phyloP scores from a whole-genome alignment of 306 rosid species.

The Cucurbita pepo region DNA sequence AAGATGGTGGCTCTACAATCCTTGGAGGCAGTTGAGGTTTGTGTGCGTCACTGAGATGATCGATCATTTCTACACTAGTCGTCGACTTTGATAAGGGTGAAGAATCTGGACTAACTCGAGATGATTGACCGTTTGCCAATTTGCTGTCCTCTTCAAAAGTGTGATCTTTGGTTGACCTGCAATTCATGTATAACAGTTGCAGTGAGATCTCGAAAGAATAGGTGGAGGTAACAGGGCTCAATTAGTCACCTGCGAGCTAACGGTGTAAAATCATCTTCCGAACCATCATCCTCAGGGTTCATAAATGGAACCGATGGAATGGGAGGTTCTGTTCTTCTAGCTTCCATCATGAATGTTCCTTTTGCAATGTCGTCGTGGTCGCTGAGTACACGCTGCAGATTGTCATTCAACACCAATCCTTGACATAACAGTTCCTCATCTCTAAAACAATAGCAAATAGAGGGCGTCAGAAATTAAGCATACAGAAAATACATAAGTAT shows the following conservation, averaged over 20 bases:
- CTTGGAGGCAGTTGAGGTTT: slow-evolving; percentile 30
- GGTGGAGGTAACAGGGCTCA: neutral
- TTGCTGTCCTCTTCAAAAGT: slow-evolving; percentile 22
- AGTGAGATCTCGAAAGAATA: neutral
- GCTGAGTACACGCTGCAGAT: slow-evolving; percentile 63
- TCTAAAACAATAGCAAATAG: slow-evolving; percentile 28
- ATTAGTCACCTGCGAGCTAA: slow-evolving; percentile 55
- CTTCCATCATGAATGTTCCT: slow-evolving; percentile 29
- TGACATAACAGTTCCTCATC: slow-evolving; percentile 59
- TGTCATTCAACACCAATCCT: slow-evolving; percentile 72
- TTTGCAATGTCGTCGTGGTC: slow-evolving; percentile 50
- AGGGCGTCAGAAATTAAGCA: slow-evolving; percentile 1
- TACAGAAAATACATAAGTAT: neutral
- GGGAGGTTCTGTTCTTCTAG: slow-evolving; percentile 37
- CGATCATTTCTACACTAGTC: slow-evolving; percentile 30
- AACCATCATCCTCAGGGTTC: slow-evolving; percentile 73
- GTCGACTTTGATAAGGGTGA: slow-evolving; percentile 64
- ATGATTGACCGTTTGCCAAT: slow-evolving; percentile 27
- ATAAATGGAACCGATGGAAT: slow-evolving; percentile 53
- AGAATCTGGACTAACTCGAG: slow-evolving; percentile 36
- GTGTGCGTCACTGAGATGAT: slow-evolving; percentile 68
- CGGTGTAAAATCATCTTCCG: slow-evolving; percentile 69
- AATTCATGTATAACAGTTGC: neutral
- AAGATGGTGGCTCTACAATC: slow-evolving; percentile 24
- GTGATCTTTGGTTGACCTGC: slow-evolving; percentile 58